A percentile compares a stretch with the other conserved stretches of the same genome.
Conservation (phyloP, 2,329 filamentous ascomycete species). For the Aspergillus jensenii region DNA sequence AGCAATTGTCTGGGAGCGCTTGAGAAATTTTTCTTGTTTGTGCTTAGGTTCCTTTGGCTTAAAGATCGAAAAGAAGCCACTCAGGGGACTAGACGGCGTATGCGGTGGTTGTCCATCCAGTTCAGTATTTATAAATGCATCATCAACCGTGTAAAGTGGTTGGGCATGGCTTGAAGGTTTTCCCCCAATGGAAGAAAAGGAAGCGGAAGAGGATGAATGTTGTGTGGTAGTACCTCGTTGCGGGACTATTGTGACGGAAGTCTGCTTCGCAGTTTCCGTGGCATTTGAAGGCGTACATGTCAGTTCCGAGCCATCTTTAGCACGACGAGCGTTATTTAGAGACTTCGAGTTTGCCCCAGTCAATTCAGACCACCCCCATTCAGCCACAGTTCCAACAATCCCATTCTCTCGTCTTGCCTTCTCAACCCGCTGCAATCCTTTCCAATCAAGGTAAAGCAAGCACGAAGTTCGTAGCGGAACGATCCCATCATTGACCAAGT, state of each 20-base stretch:
- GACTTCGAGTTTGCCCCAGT: conserved; percentile 66
- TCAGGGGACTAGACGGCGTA: conserved; percentile 52
- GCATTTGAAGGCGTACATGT: conserved; percentile 22
- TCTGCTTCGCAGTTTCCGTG: conserved; percentile 11
- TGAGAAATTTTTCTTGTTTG: conserved; percentile 64
- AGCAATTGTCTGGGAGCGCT: conserved; percentile 71
- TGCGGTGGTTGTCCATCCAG: conserved; percentile 15
- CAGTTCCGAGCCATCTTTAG: conserved; percentile 24
- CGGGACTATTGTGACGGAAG: conserved; percentile 7
- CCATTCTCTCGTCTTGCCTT: conserved; percentile 92
- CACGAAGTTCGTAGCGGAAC: conserved; percentile 94
- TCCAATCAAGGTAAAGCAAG: conserved; percentile 95
- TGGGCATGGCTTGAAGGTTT: conserved; percentile 22
- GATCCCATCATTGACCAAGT: conserved; percentile 96
- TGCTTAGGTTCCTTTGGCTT: conserved; percentile 54
- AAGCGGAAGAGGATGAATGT: conserved; percentile 13
- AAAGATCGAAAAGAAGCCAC: conserved; percentile 73
- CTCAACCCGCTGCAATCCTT: conserved; percentile 86
- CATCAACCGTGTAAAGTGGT: conserved; percentile 9
- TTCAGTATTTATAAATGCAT: not conserved
- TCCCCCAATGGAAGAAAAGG: conserved; percentile 16
- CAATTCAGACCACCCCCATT: conserved; percentile 92
- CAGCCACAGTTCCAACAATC: conserved; percentile 85
- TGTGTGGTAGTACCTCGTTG: not conserved
- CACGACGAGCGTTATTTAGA: conserved; percentile 43